phyloP scores from a whole-genome alignment of 495 filamentous ascomycete species.

The Lasiosphaeria ovina region DNA sequence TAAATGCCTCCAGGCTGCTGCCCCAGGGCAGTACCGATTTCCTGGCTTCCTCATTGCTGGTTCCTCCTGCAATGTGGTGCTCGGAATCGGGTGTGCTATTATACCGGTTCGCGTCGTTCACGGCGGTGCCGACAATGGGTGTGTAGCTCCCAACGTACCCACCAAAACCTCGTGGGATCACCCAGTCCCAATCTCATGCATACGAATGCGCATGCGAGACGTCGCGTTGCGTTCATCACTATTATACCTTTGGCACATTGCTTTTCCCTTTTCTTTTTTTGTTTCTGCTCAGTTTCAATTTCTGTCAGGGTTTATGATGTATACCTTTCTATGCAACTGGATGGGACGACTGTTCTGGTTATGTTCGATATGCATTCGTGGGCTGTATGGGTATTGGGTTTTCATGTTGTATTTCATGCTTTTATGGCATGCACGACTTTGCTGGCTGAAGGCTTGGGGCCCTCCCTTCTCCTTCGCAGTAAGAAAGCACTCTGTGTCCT shows the following conservation, averaged over 20 bases:
- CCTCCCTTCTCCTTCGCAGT: no score
- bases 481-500: background rate
- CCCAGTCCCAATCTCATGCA: background rate
- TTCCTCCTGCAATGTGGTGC: no score
- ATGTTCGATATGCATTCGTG: background rate
- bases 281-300: conserved; percentile 1
- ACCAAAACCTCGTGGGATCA: background rate
- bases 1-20: conserved; percentile 6
- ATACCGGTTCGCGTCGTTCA: background rate
- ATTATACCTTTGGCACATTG: conserved; percentile 4
- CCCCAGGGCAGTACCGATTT: background rate
- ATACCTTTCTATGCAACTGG: no score
- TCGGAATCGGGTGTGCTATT: no score
- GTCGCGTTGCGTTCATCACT: background rate
- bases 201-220: background rate
- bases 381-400: background rate
- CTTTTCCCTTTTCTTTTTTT: conserved; percentile 11
- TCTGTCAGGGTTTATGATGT: background rate
- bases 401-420: background rate
- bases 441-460: no score
- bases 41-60: no score
- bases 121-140: no score
- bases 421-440: no score
- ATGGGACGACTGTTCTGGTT: background rate
- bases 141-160: no score